These are phyloP conservation scores for Aureobasidium sp. DNA, from an alignment of 2,329 filamentous ascomycete genomes.

Conservation along the genomic window DNA sequence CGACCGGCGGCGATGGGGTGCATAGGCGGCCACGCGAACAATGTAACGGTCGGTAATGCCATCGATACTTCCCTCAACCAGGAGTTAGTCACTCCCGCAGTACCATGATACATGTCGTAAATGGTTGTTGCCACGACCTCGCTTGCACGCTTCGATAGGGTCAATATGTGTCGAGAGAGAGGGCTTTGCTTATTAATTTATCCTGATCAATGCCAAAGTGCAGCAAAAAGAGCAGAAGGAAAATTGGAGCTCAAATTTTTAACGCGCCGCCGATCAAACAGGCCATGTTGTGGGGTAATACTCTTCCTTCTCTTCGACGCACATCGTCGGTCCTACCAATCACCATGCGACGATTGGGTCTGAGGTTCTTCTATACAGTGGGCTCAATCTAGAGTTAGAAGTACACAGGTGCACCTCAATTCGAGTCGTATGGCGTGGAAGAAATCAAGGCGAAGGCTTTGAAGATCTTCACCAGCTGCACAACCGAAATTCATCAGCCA, in stretches of 20 bases:
- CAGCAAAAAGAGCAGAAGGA: neutral
- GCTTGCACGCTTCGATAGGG: neutral
- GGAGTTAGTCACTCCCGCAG: neutral
- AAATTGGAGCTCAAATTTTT: slow-evolving; percentile 1
- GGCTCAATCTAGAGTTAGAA: neutral
- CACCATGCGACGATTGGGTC: neutral
- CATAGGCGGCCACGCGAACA: slow-evolving; percentile 6
- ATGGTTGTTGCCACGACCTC: neutral
- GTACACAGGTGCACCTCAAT: neutral
- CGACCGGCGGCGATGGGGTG: slow-evolving; percentile 4
- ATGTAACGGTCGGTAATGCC: neutral
- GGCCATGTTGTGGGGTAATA: neutral
- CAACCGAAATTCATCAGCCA: neutral
- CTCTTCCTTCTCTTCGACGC: neutral
- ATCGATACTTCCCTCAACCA: neutral
- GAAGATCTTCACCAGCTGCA: neutral
- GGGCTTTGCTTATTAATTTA: neutral
- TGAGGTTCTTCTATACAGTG: neutral
- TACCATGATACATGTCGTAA: neutral
- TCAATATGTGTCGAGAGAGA: neutral
- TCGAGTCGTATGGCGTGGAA: neutral
- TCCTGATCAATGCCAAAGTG: neutral
- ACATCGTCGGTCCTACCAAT: neutral
- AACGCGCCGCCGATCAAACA: neutral
- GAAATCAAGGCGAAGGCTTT: neutral